Percentiles rank a stretch among this genome's conserved stretches.
These are phyloP conservation scores for Entomophthora muscae DNA, from an alignment of 371 early-diverging fungal species.

Conservation along the genomic window DNA sequence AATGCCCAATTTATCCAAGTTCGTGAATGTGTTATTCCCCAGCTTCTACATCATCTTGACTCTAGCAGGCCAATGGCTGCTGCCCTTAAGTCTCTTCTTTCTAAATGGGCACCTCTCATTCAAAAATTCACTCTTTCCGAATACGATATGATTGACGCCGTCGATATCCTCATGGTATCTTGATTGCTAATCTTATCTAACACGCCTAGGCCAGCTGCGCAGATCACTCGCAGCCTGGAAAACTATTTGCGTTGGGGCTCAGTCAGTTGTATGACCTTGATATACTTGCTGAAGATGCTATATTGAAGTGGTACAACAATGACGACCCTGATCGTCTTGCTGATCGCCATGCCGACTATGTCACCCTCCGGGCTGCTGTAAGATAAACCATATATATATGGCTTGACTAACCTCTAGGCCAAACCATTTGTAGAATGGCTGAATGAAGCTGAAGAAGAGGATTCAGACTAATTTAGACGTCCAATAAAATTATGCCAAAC, in stretches of 20 bases:
- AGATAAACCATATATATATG: constrained; percentile 14
- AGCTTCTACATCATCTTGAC: constrained; percentile 36
- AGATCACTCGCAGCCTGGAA: constrained; percentile 30
- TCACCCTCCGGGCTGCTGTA: constrained; percentile 3
- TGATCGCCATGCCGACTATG: constrained; percentile 5
- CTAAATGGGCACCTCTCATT: constrained; percentile 32
- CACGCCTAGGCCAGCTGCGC: constrained; percentile 24
- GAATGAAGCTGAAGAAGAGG: constrained; percentile 39
- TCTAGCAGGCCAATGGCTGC: not conserved
- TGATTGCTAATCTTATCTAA: constrained; percentile 10
- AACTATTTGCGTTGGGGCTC: constrained; percentile 20
- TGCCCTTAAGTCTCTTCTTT: not conserved
- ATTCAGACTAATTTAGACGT: constrained; percentile 1
- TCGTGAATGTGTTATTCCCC: constrained; percentile 49
- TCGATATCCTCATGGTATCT: constrained; percentile 35
- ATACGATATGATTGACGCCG: constrained; percentile 57
- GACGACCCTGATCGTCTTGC: constrained; percentile 13
- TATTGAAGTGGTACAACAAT: constrained; percentile 51
- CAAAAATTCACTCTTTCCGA: constrained; percentile 46
- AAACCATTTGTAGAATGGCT: constrained; percentile 49
- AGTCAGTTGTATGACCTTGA: constrained; percentile 55
- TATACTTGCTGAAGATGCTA: constrained; percentile 65
- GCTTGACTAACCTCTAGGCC: constrained; percentile 6
- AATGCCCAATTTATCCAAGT: constrained; percentile 68
- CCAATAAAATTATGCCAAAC: too few relatives aligned